Percentiles rank a stretch among this genome's conserved stretches.
phyloP scores from a whole-genome alignment of 2,329 filamentous ascomycete genomes.

The Xylariaceae sp. region DNA sequence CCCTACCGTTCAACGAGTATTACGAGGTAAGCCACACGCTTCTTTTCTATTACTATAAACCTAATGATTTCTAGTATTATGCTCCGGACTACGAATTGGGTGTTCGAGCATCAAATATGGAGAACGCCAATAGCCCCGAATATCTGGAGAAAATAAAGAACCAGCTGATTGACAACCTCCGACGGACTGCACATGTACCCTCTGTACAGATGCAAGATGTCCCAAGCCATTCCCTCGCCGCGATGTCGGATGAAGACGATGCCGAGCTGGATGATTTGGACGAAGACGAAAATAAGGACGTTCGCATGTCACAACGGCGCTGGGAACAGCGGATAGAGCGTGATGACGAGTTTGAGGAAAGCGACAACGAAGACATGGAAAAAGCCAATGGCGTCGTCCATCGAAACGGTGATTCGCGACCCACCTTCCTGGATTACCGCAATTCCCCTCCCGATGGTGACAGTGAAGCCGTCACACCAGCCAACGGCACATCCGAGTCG shows the following conservation, averaged over 20 bases:
- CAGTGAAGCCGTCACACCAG: slow-evolving; percentile 36
- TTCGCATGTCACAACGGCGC: slow-evolving; percentile 73
- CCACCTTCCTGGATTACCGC: slow-evolving; percentile 48
- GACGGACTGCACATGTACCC: slow-evolving; percentile 79
- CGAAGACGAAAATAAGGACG: slow-evolving; percentile 81
- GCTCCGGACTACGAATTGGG: slow-evolving; percentile 87
- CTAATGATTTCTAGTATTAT: slow-evolving; percentile 67
- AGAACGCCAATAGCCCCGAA: slow-evolving; percentile 81
- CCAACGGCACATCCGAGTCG: slow-evolving; percentile 32
- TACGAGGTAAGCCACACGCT: slow-evolving; percentile 62
- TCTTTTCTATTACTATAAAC: slow-evolving; percentile 26
- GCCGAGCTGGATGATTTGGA: slow-evolving; percentile 67
- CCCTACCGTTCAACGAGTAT: slow-evolving; percentile 95
- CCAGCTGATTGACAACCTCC: slow-evolving; percentile 78
- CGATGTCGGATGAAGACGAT: slow-evolving; percentile 64
- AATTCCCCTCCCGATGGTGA: slow-evolving; percentile 44
- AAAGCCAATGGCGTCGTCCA: slow-evolving; percentile 67
- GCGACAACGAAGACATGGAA: slow-evolving; percentile 81
- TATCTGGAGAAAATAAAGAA: slow-evolving; percentile 80
- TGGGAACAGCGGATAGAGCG: slow-evolving; percentile 76
- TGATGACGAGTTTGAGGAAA: slow-evolving; percentile 79
- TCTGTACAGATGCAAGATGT: slow-evolving; percentile 88
- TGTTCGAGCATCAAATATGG: slow-evolving; percentile 81
- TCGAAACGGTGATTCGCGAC: slow-evolving; percentile 45
- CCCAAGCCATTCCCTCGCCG: slow-evolving; percentile 57